Evolutionary conservation across 805 yeast genomes (phyloP).

Genomic region (Barnettozyma salicaria): DNA sequence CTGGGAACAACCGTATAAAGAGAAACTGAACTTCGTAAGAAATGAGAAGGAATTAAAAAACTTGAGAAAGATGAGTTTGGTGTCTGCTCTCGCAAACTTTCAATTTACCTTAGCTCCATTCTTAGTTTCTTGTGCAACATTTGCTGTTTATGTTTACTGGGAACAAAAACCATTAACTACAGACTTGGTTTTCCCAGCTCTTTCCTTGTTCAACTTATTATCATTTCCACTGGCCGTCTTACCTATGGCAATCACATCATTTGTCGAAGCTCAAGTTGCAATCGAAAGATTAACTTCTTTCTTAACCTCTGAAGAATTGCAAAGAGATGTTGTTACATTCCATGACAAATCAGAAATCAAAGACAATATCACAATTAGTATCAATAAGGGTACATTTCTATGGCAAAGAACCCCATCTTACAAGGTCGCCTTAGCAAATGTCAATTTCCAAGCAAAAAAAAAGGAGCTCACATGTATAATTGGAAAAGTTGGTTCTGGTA

Average conservation of each 20-base stretch:
- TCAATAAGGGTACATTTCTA: slow-evolving; percentile 63
- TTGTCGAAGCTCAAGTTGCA: slow-evolving; percentile 88
- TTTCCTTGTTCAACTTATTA: slow-evolving; percentile 80
- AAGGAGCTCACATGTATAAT: slow-evolving; percentile 81
- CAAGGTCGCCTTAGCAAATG: slow-evolving; percentile 59
- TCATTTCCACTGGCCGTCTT: slow-evolving; percentile 88
- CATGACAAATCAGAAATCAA: slow-evolving; percentile 42
- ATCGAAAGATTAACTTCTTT: slow-evolving; percentile 67
- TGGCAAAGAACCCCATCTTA: slow-evolving; percentile 72
- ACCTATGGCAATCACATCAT: slow-evolving; percentile 81
- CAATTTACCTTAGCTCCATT: slow-evolving; percentile 86
- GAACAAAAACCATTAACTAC: slow-evolving; percentile 67
- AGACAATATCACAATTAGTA: slow-evolving; percentile 52
- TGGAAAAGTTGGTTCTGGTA: slow-evolving; percentile 88
- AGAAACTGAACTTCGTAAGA: slow-evolving; percentile 72
- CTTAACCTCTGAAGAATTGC: slow-evolving; percentile 73
- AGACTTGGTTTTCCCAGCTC: slow-evolving; percentile 88
- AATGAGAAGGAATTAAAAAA: slow-evolving; percentile 80
- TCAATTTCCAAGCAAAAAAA: slow-evolving; percentile 58
- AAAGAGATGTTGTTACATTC: slow-evolving; percentile 62
- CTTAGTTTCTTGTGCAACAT: slow-evolving; percentile 83
- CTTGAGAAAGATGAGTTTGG: slow-evolving; percentile 65
- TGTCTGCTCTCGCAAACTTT: slow-evolving; percentile 64
- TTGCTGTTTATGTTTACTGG: slow-evolving; percentile 66
- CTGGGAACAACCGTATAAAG: slow-evolving; percentile 87